Evolutionary conservation across 371 early-diverging fungal species (phyloP).

Genomic region (Nematocida sp.): DNA sequence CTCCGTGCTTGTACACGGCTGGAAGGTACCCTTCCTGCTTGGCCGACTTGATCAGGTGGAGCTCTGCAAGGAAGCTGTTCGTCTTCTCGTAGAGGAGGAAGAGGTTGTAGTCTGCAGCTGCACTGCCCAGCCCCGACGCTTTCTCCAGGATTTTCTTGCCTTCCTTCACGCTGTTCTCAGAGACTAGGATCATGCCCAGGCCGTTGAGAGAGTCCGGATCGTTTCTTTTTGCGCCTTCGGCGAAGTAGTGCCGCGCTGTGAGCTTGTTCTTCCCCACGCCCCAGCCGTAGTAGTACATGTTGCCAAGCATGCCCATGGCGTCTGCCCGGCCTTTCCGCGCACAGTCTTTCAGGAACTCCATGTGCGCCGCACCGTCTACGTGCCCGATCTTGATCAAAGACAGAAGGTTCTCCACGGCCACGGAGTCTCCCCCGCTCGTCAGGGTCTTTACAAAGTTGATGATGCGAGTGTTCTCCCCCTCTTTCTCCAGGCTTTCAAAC

Average conservation of each 20-base stretch:
- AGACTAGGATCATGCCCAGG: conserved; percentile 55
- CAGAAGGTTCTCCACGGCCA: conserved; percentile 49
- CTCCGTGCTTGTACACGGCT: conserved; percentile 60
- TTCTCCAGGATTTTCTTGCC: conserved; percentile 50
- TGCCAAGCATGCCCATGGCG: conserved; percentile 61
- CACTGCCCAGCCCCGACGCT: conserved; percentile 34
- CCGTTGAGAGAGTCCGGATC: conserved; percentile 60
- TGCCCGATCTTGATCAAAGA: conserved; percentile 50
- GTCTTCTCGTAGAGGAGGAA: conserved; percentile 41
- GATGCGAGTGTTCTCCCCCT: conserved; percentile 44
- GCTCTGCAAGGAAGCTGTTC: conserved; percentile 17
- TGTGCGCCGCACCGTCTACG: conserved; percentile 38
- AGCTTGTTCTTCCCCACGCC: conserved; percentile 52
- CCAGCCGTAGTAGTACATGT: conserved; percentile 61
- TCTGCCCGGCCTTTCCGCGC: conserved; percentile 40
- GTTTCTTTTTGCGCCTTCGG: conserved; percentile 44
- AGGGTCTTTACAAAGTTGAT: conserved; percentile 41
- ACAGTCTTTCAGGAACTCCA: conserved; percentile 47
- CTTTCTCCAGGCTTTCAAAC: conserved; percentile 22
- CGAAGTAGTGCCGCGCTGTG: conserved; percentile 62
- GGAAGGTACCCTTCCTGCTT: conserved; percentile 61
- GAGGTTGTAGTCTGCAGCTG: conserved; percentile 56
- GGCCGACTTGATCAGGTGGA: conserved; percentile 57
- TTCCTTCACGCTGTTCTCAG: conserved; percentile 33
- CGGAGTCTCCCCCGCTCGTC: conserved; percentile 22